Evolutionary conservation across 192 early-diverging fungal species (phyloP).

Genomic region (Backusella macrospora): DNA sequence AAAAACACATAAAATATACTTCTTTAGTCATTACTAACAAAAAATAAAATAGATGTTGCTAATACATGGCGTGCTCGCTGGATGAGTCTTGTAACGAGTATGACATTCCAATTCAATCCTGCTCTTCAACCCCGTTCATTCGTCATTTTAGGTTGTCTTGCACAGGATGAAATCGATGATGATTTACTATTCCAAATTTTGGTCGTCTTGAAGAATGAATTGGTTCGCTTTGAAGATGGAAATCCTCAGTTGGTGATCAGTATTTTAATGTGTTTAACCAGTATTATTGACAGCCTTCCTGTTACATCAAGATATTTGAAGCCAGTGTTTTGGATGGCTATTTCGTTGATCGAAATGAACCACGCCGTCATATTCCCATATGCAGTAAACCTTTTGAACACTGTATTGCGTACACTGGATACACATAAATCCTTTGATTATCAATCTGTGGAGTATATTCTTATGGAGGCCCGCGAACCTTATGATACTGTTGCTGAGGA

Average conservation of each 20-base stretch:
- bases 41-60: slow-evolving; percentile 56
- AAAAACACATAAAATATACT: neutral
- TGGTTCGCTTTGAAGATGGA: slow-evolving; percentile 75
- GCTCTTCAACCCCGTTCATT: slow-evolving; percentile 92
- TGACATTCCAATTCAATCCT: slow-evolving; percentile 90
- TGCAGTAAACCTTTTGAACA: slow-evolving; percentile 67
- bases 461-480: slow-evolving; percentile 68
- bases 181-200: slow-evolving; percentile 89
- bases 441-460: slow-evolving; percentile 52
- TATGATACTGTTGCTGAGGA: slow-evolving; percentile 67
- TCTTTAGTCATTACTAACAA: neutral
- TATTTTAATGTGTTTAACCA: slow-evolving; percentile 83
- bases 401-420: slow-evolving; percentile 74
- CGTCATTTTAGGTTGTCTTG: slow-evolving; percentile 84
- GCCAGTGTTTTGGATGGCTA: slow-evolving; percentile 86
- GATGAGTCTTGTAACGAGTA: slow-evolving; percentile 87
- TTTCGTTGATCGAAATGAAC: slow-evolving; percentile 83
- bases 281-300: slow-evolving; percentile 78
- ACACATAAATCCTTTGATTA: slow-evolving; percentile 55
- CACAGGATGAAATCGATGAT: slow-evolving; percentile 85
- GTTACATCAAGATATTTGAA: slow-evolving; percentile 75
- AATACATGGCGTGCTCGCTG: slow-evolving; percentile 86
- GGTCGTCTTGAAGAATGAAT: slow-evolving; percentile 77
- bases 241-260: slow-evolving; percentile 76
- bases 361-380: slow-evolving; percentile 72